Base-by-base conservation (phyloP, 2,329 filamentous ascomycete species). In the Coniochaeta sp. region DNA sequence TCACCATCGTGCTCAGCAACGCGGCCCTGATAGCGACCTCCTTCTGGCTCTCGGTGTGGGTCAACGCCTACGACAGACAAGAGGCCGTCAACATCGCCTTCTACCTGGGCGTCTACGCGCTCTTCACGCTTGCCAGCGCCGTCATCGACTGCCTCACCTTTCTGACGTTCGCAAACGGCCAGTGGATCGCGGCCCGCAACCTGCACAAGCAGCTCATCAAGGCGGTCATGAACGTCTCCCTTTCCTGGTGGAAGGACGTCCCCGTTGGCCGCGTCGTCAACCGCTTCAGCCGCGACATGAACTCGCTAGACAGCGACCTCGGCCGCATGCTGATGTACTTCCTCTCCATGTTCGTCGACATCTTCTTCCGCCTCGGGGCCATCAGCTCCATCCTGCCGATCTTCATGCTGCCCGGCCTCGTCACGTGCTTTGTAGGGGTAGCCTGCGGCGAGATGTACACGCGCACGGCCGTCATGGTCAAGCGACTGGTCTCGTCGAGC, bases 171-270 rank as follows among this genome's bases (percentile, higher is more conserved):
- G 80, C 82, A 66, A 79, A 77, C 64, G 82, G 82, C 22, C 78
- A 79, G 7, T 85, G 83, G 83, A 72, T 74, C n/a, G 83, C 83
- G 2, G 83, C 81, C 0, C 75, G 75, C 34, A 75, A 70, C 36
- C 75, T 85, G 50, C 83, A 86, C 70, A 74, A 74, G 16, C 76
- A 77, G 57, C 79, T 85, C 58, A 79, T 85, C 52, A 73, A 71
- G 14, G 77, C 80, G 19, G 73, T 85, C 19, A 74, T 86, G 71
- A 73, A 74, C 26, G 83, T 82, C 3, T 79, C 83, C 1, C 72
- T 85, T 10, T 77, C 79, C 4, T 86, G 82, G 82, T 85, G 81
- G 65, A 82, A 83, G 66, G 70, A 70, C 28, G 70, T 72, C 16
- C 73, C 73, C 0, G 67, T 70, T 4, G 73, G 73, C 5, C 68